Evolutionary conservation across 805 yeast genomes (phyloP), one percentile per base, ranked within the genome.

Genomic region (Barnettozyma sucrosica): DNA sequence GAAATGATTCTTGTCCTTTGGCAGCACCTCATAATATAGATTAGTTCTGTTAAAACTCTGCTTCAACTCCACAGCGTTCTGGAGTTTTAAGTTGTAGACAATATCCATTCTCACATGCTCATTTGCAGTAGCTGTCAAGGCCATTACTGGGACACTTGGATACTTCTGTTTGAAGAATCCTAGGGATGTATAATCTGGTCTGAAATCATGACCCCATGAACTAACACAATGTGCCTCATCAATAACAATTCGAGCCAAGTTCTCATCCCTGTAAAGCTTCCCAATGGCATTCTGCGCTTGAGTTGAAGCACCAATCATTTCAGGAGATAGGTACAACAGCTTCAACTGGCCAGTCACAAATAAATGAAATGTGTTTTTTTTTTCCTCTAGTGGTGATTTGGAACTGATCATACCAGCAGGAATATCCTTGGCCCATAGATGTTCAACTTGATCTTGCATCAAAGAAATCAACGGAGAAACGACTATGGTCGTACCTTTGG

Each of bases 221-320:
- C 96, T 88, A 40, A 93, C 95, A 74, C 99, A 93, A 67, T 93
- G 99, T 0, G 99, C 99, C 62, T 89, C 99, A 67, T 93, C 99
- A 40, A 93, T 89, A 10, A 93, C 96, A 34, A 93, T 75, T 46
- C 98, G 72, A 0, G 97, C 96, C 33, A 93, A 68, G 55, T 70
- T 68, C 13, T 75, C 69, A 25, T 72, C 74, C 16, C 71, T 68
- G 62, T 85, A 72, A 7, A 93, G 68, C 43, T 66, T 71, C 10
- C 72, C 65, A 46, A 93, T 80, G 0, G 83, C 82, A 46, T 70
- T 72, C 57, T 79, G 83, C 39, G 92, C 81, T 57, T 80, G 80
- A 6, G 67, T 72, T 18, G 95, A 86, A 3, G 84, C 81, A 56
- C 81, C 84, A 36, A 89, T 80, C 95, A 89, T 92, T 65, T 93